Evolutionary conservation across 1,284 basidiomycete genomes (phyloP).

Genomic region (Bjerkandera adusta): DNA sequence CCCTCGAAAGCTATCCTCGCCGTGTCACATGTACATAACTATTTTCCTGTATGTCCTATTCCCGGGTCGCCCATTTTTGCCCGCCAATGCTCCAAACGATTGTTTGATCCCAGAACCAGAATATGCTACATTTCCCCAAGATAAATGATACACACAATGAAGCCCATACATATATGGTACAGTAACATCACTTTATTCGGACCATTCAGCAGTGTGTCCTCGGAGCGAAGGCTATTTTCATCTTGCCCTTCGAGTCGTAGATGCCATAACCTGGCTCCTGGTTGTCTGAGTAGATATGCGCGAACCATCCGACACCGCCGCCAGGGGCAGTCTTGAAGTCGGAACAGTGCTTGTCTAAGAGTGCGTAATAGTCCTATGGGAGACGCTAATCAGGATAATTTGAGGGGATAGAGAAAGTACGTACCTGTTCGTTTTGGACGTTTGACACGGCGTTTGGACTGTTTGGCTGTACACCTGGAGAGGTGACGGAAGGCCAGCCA

Average conservation of each 20-base stretch:
- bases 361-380: slow-evolving; percentile 55
- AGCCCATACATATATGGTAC: too few relatives aligned
- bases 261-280: slow-evolving; percentile 70
- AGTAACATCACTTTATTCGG: background rate
- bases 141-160: too few relatives aligned
- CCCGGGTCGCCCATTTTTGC: too few relatives aligned
- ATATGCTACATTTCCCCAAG: too few relatives aligned
- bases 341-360: slow-evolving; percentile 63
- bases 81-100: too few relatives aligned
- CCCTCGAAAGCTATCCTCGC: too few relatives aligned
- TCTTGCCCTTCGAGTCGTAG: slow-evolving; percentile 41
- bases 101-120: too few relatives aligned
- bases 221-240: slow-evolving; percentile 54
- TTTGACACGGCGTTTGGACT: slow-evolving; percentile 48
- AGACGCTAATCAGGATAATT: background rate
- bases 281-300: slow-evolving; percentile 68
- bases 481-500: slow-evolving; percentile 70
- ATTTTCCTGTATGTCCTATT: too few relatives aligned
- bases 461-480: slow-evolving; percentile 58
- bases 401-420: slow-evolving; percentile 17
- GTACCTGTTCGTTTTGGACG: slow-evolving; percentile 55
- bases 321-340: slow-evolving; percentile 57
- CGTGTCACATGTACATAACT: too few relatives aligned
- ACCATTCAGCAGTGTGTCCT: slow-evolving; percentile 29
- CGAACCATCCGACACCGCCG: slow-evolving; percentile 82